Evolutionary conservation across 805 yeast genomes (phyloP).

Genomic region (Pichia eremophila): DNA sequence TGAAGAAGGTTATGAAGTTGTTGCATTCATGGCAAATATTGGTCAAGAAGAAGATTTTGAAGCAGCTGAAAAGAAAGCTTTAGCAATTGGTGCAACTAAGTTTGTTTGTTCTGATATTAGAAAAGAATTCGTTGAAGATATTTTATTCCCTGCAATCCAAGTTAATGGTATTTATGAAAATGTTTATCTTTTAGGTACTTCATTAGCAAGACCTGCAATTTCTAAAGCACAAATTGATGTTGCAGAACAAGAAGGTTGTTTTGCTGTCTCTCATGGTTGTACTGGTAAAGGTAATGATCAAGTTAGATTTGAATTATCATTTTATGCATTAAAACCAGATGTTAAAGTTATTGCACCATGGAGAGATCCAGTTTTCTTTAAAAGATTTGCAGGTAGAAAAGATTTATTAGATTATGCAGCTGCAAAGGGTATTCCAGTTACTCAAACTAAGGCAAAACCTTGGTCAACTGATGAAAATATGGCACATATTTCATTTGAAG

Average conservation of each 20-base stretch:
- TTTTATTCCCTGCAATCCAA: conserved; percentile 94
- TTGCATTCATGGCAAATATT: conserved; percentile 96
- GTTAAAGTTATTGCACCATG: conserved; percentile 97
- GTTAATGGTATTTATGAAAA: conserved; percentile 97
- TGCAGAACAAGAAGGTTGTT: conserved; percentile 96
- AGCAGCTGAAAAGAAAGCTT: conserved; percentile 92
- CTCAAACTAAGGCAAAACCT: conserved; percentile 97
- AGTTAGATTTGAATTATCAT: conserved; percentile 93
- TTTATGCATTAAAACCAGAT: conserved; percentile 97
- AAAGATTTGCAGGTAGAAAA: conserved; percentile 96
- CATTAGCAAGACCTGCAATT: conserved; percentile 97
- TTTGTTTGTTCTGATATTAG: conserved; percentile 92
- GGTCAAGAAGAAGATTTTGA: conserved; percentile 99
- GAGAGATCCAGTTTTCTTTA: conserved; percentile 94
- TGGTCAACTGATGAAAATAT: conserved; percentile 99
- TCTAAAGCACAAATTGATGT: conserved; percentile 97
- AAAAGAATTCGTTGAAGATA: conserved; percentile 87
- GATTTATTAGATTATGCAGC: conserved; percentile 93
- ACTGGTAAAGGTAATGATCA: conserved; percentile 99
- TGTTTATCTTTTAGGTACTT: conserved; percentile 92
- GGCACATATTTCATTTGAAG: conserved; percentile 98
- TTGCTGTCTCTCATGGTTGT: conserved; percentile 98
- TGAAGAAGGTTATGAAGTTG: conserved; percentile 96
- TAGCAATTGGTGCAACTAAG: conserved; percentile 94
- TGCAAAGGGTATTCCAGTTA: conserved; percentile 82